Conservation (phyloP, 805 yeast genomes). For the Limtongia smithiae region DNA sequence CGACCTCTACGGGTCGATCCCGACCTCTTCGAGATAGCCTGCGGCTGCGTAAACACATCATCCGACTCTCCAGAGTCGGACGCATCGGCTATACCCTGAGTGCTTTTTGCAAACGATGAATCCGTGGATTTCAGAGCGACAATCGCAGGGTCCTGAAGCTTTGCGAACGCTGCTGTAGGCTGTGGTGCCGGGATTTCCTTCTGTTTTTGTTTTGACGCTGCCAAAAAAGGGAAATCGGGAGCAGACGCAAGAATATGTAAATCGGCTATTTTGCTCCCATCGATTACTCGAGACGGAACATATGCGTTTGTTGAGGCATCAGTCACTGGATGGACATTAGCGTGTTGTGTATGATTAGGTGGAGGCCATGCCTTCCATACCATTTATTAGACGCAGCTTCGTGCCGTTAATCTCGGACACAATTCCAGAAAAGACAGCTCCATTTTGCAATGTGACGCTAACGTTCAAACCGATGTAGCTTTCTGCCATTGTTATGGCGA, state of each 20-base stretch:
- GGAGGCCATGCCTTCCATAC: conserved; percentile 21
- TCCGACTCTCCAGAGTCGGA: too few relatives aligned
- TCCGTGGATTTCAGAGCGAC: too few relatives aligned
- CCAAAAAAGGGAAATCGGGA: conserved; percentile 35
- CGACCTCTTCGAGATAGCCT: too few relatives aligned
- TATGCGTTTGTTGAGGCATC: conserved; percentile 12
- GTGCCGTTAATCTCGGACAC: conserved; percentile 45
- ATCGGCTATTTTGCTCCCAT: conserved; percentile 21
- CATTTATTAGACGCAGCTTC: conserved; percentile 42
- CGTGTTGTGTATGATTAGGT: too few relatives aligned
- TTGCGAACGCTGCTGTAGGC: background rate
- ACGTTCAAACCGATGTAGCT: conserved; percentile 21
- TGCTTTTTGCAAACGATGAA: too few relatives aligned
- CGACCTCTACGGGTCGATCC: too few relatives aligned
- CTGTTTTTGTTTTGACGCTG: too few relatives aligned
- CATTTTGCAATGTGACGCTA: conserved; percentile 21
- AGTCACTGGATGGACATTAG: conserved; percentile 8
- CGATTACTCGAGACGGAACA: conserved; percentile 21
- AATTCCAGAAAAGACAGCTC: conserved; percentile 38
- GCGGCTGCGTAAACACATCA: too few relatives aligned
- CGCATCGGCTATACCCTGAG: too few relatives aligned
- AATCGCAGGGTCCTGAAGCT: conserved; percentile 25
- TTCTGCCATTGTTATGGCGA: conserved; percentile 7
- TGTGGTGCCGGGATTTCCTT: too few relatives aligned
- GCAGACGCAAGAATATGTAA: conserved; percentile 34